Conservation (phyloP, 1,284 basidiomycete genomes). For the Heterobasidion irregulare region DNA sequence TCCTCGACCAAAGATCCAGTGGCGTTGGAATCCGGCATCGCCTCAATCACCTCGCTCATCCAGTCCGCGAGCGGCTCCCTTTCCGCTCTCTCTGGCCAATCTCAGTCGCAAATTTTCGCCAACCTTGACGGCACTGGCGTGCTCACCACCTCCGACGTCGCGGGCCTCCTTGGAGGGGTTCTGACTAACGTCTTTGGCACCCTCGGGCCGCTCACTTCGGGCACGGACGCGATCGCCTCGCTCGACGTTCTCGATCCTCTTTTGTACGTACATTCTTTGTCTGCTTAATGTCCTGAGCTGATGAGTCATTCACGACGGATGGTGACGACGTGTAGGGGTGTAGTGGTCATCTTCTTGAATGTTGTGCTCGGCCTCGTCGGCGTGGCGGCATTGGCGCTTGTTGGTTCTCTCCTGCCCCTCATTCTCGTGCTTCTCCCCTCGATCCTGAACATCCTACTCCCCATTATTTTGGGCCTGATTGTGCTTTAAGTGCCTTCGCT, state of each 20-base stretch:
- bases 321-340: neutral
- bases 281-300: neutral
- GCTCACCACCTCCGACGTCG: neutral
- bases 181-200: neutral
- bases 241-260: neutral
- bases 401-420: neutral
- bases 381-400: neutral
- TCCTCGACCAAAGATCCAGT: no score
- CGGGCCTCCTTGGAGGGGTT: neutral
- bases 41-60: neutral
- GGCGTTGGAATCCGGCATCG: no score
- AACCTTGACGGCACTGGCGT: neutral
- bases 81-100: neutral
- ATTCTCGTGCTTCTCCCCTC: neutral
- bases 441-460: neutral
- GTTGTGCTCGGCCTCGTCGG: neutral
- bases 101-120: neutral
- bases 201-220: neutral
- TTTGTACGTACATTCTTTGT: neutral
- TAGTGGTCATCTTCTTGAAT: neutral
- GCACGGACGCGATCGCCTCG: no score
- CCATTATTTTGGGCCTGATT: neutral
- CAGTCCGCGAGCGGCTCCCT: neutral
- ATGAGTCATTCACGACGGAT: neutral
- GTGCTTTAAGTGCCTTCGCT: no score